A percentile compares a stretch with the other conserved stretches of the same genome.
Conservation (phyloP, 2,329 filamentous ascomycete species). For the Clarireedia monteithiana region DNA sequence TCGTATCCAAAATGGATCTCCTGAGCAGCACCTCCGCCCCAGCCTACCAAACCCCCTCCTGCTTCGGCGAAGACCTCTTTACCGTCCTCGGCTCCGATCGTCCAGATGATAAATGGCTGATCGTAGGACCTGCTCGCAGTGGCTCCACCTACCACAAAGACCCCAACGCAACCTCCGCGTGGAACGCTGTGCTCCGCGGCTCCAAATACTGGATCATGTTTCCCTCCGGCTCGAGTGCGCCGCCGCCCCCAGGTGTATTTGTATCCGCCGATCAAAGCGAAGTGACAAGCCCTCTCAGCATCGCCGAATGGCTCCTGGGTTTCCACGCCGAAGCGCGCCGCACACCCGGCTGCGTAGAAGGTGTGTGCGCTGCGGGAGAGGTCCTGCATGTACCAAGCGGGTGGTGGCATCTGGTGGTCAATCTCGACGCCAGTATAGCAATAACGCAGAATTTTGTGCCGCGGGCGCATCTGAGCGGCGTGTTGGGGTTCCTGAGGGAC, state of each 20-base stretch:
- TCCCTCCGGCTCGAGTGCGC: conserved; percentile 48
- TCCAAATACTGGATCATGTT: conserved; percentile 99
- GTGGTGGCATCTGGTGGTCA: conserved; percentile 96
- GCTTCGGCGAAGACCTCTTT: conserved; percentile 84
- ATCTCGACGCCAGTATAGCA: conserved; percentile 75
- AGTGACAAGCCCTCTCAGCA: conserved; percentile 87
- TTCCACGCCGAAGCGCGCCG: conserved; percentile 79
- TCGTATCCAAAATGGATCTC: conserved; percentile 78
- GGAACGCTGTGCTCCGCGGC: conserved; percentile 88
- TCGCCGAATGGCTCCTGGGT: conserved; percentile 89
- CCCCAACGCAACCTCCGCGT: conserved; percentile 67
- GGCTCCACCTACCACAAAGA: conserved; percentile 94
- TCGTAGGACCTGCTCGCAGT: conserved; percentile 77
- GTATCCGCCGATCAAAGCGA: conserved; percentile 86
- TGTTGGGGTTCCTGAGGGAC: conserved; percentile 72
- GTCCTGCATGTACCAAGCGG: conserved; percentile 87
- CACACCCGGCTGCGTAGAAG: conserved; percentile 73
- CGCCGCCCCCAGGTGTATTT: conserved; percentile 73
- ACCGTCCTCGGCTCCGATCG: conserved; percentile 67
- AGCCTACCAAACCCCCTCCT: conserved; percentile 70
- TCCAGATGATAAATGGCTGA: conserved; percentile 87
- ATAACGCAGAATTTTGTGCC: conserved; percentile 96
- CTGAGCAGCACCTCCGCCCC: conserved; percentile 43
- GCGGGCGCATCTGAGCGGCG: conserved; percentile 58
- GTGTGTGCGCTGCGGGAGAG: conserved; percentile 76